Conservation (phyloP, 192 early-diverging fungal genomes). For the Podila epigama region DNA sequence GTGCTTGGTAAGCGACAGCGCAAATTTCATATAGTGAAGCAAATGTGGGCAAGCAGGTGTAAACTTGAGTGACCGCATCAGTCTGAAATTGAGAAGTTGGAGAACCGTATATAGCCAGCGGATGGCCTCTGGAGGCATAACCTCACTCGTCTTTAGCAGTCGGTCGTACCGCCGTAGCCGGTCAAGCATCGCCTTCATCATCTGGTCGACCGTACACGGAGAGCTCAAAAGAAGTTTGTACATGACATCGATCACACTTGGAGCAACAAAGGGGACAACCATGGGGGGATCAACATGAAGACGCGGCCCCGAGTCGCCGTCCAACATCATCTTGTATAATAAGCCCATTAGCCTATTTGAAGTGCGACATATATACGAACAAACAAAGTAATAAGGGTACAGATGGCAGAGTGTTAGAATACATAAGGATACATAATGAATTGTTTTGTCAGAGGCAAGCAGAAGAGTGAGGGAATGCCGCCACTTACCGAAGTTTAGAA, state of each 20-base stretch:
- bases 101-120: constrained; percentile 78
- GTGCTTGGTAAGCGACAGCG: constrained; percentile 68
- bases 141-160: constrained; percentile 54
- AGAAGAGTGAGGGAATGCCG: too few species aligned
- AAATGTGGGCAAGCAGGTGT: constrained; percentile 69
- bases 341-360: constrained; percentile 66
- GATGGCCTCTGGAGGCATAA: constrained; percentile 46
- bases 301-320: constrained; percentile 63
- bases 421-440: too few species aligned
- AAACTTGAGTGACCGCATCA: constrained; percentile 77
- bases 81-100: constrained; percentile 76
- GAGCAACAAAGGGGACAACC: constrained; percentile 70
- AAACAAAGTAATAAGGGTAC: not conserved
- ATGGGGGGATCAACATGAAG: constrained; percentile 61
- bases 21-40: constrained; percentile 73
- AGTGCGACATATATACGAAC: too few species aligned
- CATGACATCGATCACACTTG: constrained; percentile 77
- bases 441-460: too few species aligned
- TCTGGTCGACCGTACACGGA: constrained; percentile 73
- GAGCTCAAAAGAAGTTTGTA: constrained; percentile 79
- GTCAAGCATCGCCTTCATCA: constrained; percentile 78
- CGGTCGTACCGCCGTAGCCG: constrained; percentile 75
- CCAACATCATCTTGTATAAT: constrained; percentile 79
- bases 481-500: constrained; percentile 68
- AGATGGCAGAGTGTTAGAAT: not conserved